These are phyloP conservation scores for Yamadazyma sp. DNA, from an alignment of 805 yeast species.

Conservation along the genomic window DNA sequence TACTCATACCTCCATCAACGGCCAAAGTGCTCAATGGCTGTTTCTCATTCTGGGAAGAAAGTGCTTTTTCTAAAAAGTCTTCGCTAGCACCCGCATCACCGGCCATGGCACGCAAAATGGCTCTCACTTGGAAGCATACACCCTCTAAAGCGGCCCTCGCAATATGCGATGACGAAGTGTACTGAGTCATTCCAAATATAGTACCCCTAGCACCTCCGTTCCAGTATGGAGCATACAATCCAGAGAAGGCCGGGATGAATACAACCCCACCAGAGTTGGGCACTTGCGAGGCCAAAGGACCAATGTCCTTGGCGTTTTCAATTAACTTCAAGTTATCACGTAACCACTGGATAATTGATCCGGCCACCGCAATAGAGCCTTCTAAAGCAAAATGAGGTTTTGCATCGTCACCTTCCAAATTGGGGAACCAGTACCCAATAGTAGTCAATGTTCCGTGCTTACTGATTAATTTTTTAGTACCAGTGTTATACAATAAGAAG, in stretches of 20 bases:
- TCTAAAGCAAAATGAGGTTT: slow-evolving; percentile 86
- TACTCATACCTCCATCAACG: slow-evolving; percentile 96
- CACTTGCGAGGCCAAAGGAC: slow-evolving; percentile 84
- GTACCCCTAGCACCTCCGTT: slow-evolving; percentile 90
- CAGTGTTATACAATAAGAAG: slow-evolving; percentile 86
- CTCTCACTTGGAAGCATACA: slow-evolving; percentile 90
- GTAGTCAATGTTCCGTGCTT: slow-evolving; percentile 86
- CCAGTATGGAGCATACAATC: slow-evolving; percentile 96
- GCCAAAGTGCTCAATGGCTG: slow-evolving; percentile 55
- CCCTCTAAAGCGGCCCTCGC: slow-evolving; percentile 96
- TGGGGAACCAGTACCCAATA: slow-evolving; percentile 86
- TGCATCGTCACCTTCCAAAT: slow-evolving; percentile 44
- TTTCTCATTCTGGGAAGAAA: slow-evolving; percentile 43
- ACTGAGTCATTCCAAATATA: slow-evolving; percentile 89
- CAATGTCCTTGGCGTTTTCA: slow-evolving; percentile 80
- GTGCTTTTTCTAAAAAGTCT: slow-evolving; percentile 56
- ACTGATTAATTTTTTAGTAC: slow-evolving; percentile 65
- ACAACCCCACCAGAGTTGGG: slow-evolving; percentile 86
- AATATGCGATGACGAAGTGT: slow-evolving; percentile 86
- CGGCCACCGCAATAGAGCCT: slow-evolving; percentile 96
- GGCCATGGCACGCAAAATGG: slow-evolving; percentile 87
- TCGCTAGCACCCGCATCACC: slow-evolving; percentile 69
- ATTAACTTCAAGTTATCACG: slow-evolving; percentile 86
- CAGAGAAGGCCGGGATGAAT: slow-evolving; percentile 93
- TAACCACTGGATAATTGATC: slow-evolving; percentile 91